phyloP scores from a whole-genome alignment of 2,329 filamentous ascomycete genomes.

The Penicillium sp. region DNA sequence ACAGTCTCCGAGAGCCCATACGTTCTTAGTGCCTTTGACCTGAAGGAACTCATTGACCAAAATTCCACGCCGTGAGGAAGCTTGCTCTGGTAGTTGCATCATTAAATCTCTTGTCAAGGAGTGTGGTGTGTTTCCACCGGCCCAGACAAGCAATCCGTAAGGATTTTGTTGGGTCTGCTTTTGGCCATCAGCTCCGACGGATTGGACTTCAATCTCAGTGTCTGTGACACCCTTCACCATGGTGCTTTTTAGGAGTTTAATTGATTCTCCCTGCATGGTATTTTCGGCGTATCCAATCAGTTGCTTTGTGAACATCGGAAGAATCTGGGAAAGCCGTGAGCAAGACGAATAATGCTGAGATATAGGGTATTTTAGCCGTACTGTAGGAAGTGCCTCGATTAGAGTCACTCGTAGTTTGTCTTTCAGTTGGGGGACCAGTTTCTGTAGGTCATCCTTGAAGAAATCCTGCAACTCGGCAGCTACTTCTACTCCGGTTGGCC shows the following conservation, averaged over 20 bases:
- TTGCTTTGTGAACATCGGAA: conserved; percentile 98
- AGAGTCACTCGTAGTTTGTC: conserved; percentile 96
- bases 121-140: conserved; percentile 91
- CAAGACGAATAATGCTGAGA: no score
- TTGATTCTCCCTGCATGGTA: conserved; percentile 98
- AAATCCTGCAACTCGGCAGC: conserved; percentile 98
- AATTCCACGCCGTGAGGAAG: conserved; percentile 89
- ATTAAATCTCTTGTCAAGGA: conserved; percentile 89
- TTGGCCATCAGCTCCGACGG: conserved; percentile 83
- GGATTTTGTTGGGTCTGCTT: conserved; percentile 85
- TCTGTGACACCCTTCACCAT: conserved; percentile 98
- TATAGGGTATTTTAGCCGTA: no score
- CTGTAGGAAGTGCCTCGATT: conserved; percentile 93
- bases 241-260: conserved; percentile 95
- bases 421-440: conserved; percentile 93
- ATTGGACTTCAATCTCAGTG: no score
- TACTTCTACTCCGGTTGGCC: conserved; percentile 96
- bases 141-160: conserved; percentile 96
- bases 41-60: conserved; percentile 98
- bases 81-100: conserved; percentile 86
- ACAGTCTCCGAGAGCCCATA: conserved; percentile 98
- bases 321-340: no score
- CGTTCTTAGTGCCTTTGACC: conserved; percentile 92
- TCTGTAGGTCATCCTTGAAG: conserved; percentile 96
- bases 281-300: conserved; percentile 99